Base-by-base conservation (phyloP, 2,329 filamentous ascomycete genomes). In the Pseudofabraea citricarpa region DNA sequence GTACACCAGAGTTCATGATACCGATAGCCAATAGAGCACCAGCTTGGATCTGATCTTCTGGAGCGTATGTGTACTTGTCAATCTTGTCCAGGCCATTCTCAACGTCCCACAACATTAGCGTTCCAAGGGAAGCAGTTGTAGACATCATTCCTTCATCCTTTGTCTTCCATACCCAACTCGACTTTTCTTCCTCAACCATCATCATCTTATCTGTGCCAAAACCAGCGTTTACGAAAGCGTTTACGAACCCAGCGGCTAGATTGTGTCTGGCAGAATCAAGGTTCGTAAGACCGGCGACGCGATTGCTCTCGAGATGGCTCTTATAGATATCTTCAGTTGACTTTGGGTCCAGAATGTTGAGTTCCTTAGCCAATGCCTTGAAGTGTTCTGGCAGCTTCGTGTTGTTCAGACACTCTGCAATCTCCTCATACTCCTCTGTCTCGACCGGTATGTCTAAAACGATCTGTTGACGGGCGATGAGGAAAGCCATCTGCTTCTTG, bases 271-370 rank as follows among this genome's bases (percentile, higher is more conserved):
- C 90, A 8, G 93, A 98, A 63, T 98, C 93, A 36, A 94, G 81
- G 62, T 96, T 96, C 9, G 91, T 96, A 68, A 95, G 79, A 26
- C 90, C 90, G 19, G 89, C 88, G 41, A 94, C 93, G 49, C 94
- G 81, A 57, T 85, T 95, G 70, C 87, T 97, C 69, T 98, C 93
- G 5, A 98, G 78, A 66, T 98, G 93, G 61, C 90, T 95, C 74
- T 98, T 98, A 78, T 98, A 98, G 58, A 98, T 98, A 59, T 98
- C 94, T 63, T 98, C 93, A 0, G 91, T 94, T 33, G 88, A 87
- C 72, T 96, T 97, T 26, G 93, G 93, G 51, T 98, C 93, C 32
- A 97, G 73, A 41, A 98, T 91, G 66, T 98, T 97, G 42, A 98
- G 76, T 64, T 98, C 93, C 68, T 96, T 96, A 45, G 84, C 94